Percentiles rank a stretch among this genome's conserved stretches.
Conservation (phyloP, 2,329 filamentous ascomycete genomes). For the Trichophyton mentagrophytes region DNA sequence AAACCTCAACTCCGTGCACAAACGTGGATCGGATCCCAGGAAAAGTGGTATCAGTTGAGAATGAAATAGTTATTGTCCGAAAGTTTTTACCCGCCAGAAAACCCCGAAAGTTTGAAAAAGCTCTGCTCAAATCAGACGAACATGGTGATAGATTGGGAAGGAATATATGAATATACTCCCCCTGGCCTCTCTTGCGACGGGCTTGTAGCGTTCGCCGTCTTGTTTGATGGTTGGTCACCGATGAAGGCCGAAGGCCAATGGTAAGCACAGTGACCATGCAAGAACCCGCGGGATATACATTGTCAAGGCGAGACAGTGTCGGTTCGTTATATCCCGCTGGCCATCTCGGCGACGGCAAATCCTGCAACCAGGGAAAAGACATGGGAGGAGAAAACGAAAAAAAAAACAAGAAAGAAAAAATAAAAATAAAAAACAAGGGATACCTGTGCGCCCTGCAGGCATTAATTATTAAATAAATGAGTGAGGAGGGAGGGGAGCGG, state of each 20-base stretch:
- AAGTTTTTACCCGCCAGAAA: neutral
- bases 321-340: neutral
- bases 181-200: neutral
- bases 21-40: neutral
- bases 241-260: constrained; percentile 1
- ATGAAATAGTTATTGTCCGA: neutral
- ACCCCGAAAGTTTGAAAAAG: neutral
- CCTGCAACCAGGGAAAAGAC: neutral
- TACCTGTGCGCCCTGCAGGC: neutral
- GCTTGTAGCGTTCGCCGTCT: neutral
- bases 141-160: neutral
- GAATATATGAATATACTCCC: neutral
- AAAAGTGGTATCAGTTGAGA: neutral
- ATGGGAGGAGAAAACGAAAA: neutral
- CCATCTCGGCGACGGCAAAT: neutral
- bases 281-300: neutral
- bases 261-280: neutral
- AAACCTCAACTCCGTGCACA: neutral
- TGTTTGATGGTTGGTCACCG: neutral
- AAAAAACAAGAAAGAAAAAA: neutral
- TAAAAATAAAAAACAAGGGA: neutral
- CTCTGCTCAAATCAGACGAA: neutral
- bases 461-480: neutral
- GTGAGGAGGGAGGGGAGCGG: neutral
- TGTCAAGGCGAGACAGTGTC: neutral